A percentile compares a stretch with the other conserved stretches of the same genome.
Conservation (phyloP, 2,329 filamentous ascomycete genomes). For the Ceratocystis diversiconidia region DNA sequence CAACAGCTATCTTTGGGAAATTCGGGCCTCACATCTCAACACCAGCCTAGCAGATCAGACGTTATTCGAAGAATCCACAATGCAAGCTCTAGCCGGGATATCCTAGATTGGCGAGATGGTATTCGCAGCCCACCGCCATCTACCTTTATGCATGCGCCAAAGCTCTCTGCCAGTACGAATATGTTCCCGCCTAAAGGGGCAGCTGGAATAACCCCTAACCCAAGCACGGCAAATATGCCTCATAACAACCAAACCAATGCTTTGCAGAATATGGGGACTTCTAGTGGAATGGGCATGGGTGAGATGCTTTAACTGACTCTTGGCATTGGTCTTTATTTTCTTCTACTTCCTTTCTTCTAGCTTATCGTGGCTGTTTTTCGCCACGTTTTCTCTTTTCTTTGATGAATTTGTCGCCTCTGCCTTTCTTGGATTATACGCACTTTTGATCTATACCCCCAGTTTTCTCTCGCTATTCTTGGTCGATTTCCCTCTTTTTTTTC, state of each 20-base stretch:
- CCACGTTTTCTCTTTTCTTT: neutral
- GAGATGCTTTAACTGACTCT: conserved; percentile 6
- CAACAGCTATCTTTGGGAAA: neutral
- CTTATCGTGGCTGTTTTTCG: neutral
- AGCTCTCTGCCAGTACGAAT: conserved; percentile 25
- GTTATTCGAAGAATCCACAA: neutral
- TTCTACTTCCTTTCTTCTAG: neutral
- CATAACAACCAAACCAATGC: neutral
- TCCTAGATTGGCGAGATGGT: conserved; percentile 11
- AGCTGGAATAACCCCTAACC: neutral
- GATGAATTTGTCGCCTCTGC: neutral
- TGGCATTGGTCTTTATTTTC: neutral
- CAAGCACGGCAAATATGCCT: neutral
- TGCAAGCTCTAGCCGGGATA: conserved; percentile 9
- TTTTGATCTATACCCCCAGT: neutral
- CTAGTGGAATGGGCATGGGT: conserved; percentile 2
- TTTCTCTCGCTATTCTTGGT: neutral
- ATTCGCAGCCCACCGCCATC: conserved; percentile 11
- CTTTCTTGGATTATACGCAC: neutral
- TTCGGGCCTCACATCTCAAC: neutral
- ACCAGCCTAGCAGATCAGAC: neutral
- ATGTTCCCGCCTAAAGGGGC: conserved; percentile 23
- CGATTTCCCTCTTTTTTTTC: neutral
- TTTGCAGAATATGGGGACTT: neutral
- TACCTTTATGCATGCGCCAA: conserved; percentile 26